Conservation (phyloP, 1,284 basidiomycete species). For the Megacollybia platyphylla region DNA sequence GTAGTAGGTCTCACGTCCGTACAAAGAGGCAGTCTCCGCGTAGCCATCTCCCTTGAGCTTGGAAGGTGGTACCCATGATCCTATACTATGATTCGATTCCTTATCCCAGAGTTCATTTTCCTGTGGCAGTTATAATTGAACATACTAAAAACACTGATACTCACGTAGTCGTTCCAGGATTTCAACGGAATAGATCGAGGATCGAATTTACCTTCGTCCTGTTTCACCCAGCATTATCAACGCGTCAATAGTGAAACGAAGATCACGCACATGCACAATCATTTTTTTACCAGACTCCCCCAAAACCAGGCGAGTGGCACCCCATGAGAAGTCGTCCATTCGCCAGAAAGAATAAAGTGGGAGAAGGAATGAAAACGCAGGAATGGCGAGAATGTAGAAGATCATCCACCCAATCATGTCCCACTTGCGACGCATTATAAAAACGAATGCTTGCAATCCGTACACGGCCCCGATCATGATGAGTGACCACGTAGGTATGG, state of each 20-base stretch:
- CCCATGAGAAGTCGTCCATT: slow-evolving; percentile 99
- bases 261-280: slow-evolving; percentile 71
- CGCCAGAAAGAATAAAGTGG: slow-evolving; percentile 98
- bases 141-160: slow-evolving; percentile 10
- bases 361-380: slow-evolving; percentile 84
- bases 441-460: slow-evolving; percentile 81
- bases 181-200: slow-evolving; percentile 86
- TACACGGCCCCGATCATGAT: slow-evolving; percentile 92
- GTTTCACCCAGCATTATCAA: slow-evolving; percentile 8
- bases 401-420: slow-evolving; percentile 97
- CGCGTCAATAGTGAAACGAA: not conserved
- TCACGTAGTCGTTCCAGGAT: slow-evolving; percentile 89
- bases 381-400: slow-evolving; percentile 90
- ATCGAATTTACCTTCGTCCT: slow-evolving; percentile 98
- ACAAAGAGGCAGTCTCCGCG: slow-evolving; percentile 62
- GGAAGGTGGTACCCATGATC: slow-evolving; percentile 68
- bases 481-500: slow-evolving; percentile 69
- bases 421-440: slow-evolving; percentile 83
- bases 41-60: slow-evolving; percentile 61
- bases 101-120: slow-evolving; percentile 97
- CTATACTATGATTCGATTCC: slow-evolving; percentile 85
- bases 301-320: slow-evolving; percentile 85
- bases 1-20: slow-evolving; percentile 75
- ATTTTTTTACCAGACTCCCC: slow-evolving; percentile 94
- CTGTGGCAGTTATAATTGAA: slow-evolving; percentile 17